A percentile compares a stretch with the other conserved stretches of the same genome.
phyloP scores from a whole-genome alignment of 1,139 yeast genomes.

The Saccharomyces hybrid region DNA sequence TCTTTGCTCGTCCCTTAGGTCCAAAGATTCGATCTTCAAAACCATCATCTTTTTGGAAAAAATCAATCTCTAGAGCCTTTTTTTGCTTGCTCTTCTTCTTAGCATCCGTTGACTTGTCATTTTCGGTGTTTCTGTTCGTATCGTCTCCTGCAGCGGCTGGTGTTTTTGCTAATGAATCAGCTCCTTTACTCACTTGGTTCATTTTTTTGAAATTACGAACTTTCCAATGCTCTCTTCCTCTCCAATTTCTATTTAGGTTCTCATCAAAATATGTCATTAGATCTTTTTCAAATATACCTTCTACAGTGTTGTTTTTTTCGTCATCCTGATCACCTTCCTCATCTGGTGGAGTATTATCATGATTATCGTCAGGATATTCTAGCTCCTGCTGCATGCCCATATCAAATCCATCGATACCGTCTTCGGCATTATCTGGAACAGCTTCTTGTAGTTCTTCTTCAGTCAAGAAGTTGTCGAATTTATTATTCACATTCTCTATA shows the following conservation, averaged over 20 bases:
- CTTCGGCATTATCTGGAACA: constrained; percentile 30
- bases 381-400: constrained; percentile 12
- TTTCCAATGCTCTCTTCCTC: constrained; percentile 94
- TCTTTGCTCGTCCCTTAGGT: constrained; percentile 36
- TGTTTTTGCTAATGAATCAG: background rate
- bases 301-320: constrained; percentile 8
- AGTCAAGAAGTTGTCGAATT: constrained; percentile 25
- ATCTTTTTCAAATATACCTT: constrained; percentile 51
- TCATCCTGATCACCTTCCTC: constrained; percentile 4
- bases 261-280: constrained; percentile 77
- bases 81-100: constrained; percentile 31
- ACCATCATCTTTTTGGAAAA: constrained; percentile 36
- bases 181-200: constrained; percentile 12
- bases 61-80: constrained; percentile 41
- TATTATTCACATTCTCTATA: constrained; percentile 41
- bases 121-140: background rate
- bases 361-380: constrained; percentile 25
- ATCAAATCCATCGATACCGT: constrained; percentile 19
- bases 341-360: constrained; percentile 17
- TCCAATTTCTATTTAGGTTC: constrained; percentile 64
- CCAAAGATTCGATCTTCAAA: constrained; percentile 42
- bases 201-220: constrained; percentile 49
- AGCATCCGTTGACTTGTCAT: constrained; percentile 2
- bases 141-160: background rate
- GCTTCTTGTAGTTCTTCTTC: constrained; percentile 34